These are phyloP conservation scores for Ceratocystis harringtonii DNA, from an alignment of 2,329 filamentous ascomycete genomes.

Conservation along the genomic window DNA sequence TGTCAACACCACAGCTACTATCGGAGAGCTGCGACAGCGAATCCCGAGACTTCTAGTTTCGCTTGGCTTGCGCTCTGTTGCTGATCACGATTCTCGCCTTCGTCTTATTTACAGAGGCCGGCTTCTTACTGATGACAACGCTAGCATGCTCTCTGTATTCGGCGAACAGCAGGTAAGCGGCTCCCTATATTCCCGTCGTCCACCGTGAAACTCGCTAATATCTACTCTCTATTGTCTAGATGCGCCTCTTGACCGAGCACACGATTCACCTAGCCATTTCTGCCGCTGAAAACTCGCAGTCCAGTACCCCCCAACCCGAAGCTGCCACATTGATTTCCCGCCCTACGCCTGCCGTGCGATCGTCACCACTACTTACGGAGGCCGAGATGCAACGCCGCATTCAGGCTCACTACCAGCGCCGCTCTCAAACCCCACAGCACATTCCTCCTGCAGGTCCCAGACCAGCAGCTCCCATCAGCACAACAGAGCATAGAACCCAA, in stretches of 20 bases:
- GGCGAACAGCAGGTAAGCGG: conserved; percentile 36
- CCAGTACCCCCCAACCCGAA: background rate
- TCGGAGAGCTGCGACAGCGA: conserved; percentile 42
- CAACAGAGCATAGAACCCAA: conserved; percentile 8
- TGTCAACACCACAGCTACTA: conserved; percentile 36
- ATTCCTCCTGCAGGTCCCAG: background rate
- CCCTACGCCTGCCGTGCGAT: conserved; percentile 11
- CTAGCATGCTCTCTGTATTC: conserved; percentile 43
- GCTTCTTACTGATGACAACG: conserved; percentile 37
- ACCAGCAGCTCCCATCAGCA: background rate
- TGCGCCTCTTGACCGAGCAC: conserved; percentile 10
- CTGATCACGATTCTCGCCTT: conserved; percentile 33
- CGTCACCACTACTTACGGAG: conserved; percentile 15
- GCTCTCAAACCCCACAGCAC: conserved; percentile 10
- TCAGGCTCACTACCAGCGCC: conserved; percentile 13
- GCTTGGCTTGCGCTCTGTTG: conserved; percentile 29
- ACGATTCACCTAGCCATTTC: conserved; percentile 16
- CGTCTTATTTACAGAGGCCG: conserved; percentile 47
- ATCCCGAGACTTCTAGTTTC: conserved; percentile 36
- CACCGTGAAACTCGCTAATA: conserved; percentile 16
- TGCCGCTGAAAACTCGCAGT: conserved; percentile 1
- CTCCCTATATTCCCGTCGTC: conserved; percentile 11
- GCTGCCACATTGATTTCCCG: background rate
- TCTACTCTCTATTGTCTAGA: conserved; percentile 10
- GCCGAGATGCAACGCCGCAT: conserved; percentile 16